phyloP scores from a whole-genome alignment of 2,329 filamentous ascomycete species.

The Hirsutella minnesotensis region DNA sequence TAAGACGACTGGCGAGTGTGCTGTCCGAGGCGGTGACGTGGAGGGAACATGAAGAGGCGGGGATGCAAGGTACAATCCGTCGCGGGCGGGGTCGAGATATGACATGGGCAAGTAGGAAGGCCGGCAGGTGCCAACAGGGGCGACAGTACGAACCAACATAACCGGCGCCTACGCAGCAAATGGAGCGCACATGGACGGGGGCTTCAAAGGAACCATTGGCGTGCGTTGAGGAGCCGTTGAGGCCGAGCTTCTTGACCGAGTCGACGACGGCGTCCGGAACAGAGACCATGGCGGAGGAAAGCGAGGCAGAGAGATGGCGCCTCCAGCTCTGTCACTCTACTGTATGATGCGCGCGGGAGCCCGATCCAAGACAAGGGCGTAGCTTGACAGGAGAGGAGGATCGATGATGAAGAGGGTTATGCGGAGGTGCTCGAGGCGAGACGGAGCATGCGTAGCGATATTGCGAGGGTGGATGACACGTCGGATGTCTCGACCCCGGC shows the following conservation, averaged over 20 bases:
- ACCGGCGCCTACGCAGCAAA: constrained; percentile 65
- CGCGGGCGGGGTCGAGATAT: not conserved
- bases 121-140: too few relatives aligned
- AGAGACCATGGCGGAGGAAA: constrained; percentile 9
- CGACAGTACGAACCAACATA: constrained; percentile 51
- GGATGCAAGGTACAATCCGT: not conserved
- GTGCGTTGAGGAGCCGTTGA: constrained; percentile 19
- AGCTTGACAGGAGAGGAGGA: too few relatives aligned
- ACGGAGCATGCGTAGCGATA: too few relatives aligned
- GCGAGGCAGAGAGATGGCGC: not conserved
- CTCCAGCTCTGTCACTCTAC: not conserved
- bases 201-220: constrained; percentile 16
- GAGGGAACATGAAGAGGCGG: too few relatives aligned
- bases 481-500: too few relatives aligned
- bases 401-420: too few relatives aligned
- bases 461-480: too few relatives aligned
- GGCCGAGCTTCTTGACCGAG: constrained; percentile 18
- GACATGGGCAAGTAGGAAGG: not conserved
- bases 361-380: too few relatives aligned
- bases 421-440: too few relatives aligned
- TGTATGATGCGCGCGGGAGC: not conserved
- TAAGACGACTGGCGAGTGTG: too few relatives aligned
- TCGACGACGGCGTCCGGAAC: constrained; percentile 13
- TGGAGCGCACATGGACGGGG: constrained; percentile 36
- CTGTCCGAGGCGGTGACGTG: too few relatives aligned